These are phyloP conservation scores for Leucocoprinus birnbaumii DNA, from an alignment of 768 basidiomycete genomes.

Conservation along the genomic window DNA sequence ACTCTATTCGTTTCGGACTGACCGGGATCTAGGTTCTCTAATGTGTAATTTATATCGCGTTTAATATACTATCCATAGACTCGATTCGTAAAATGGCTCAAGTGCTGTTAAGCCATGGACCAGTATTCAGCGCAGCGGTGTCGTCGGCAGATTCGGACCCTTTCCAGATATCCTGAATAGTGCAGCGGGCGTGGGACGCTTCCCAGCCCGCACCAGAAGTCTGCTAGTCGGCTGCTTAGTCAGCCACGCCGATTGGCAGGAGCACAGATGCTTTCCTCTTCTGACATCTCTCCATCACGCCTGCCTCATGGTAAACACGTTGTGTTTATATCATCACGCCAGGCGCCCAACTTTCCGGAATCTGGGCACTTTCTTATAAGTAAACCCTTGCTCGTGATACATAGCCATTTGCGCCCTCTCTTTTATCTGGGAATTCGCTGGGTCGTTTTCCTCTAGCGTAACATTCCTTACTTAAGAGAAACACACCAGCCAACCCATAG, in stretches of 20 bases:
- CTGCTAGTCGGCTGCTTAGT: background rate
- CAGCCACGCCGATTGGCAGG: background rate
- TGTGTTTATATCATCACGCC: background rate
- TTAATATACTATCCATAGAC: constrained; percentile 1
- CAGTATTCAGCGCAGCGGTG: too few species aligned
- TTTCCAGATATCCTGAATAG: background rate
- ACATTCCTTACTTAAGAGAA: too few species aligned
- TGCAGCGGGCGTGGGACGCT: background rate
- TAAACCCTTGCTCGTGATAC: background rate
- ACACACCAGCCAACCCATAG: background rate
- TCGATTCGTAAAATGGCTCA: too few species aligned
- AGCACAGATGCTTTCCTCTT: background rate
- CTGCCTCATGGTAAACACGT: constrained; percentile 12
- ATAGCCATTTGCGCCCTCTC: background rate
- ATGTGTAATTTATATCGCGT: constrained; percentile 4
- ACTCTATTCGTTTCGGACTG: background rate
- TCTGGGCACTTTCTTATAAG: background rate
- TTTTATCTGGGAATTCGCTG: too few species aligned
- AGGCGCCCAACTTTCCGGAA: constrained; percentile 9
- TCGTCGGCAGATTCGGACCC: background rate
- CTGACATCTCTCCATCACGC: background rate
- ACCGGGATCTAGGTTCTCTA: constrained; percentile 15
- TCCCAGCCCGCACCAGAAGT: too few species aligned
- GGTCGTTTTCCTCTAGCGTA: too few species aligned
- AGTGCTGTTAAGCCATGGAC: too few species aligned